Conservation (phyloP, 2,329 filamentous ascomycete genomes). For the Hyphodiscus sp. region DNA sequence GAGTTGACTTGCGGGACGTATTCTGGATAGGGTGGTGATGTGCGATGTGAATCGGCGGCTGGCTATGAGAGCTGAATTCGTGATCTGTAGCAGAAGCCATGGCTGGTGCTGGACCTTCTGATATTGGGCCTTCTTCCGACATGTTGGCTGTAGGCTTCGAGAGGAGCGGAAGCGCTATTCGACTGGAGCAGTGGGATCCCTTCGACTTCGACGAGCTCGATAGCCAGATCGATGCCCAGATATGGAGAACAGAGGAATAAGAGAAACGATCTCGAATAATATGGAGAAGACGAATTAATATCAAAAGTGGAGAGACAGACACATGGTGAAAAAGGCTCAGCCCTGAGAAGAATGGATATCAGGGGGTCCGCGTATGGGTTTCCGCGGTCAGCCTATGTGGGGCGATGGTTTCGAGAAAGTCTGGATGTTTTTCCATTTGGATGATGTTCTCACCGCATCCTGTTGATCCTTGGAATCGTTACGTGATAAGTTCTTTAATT, state of each 20-base stretch:
- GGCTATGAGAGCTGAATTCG: neutral
- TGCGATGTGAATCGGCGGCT: neutral
- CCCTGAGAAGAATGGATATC: neutral
- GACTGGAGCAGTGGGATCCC: neutral
- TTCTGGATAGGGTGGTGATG: neutral
- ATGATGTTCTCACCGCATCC: neutral
- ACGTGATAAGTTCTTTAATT: neutral
- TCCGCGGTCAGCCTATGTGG: neutral
- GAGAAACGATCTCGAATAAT: neutral
- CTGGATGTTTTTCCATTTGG: neutral
- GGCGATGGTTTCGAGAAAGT: neutral
- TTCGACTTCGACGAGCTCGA: neutral
- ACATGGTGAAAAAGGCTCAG: neutral
- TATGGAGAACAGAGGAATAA: neutral
- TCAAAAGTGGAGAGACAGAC: neutral
- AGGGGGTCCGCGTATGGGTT: neutral
- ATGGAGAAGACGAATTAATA: neutral
- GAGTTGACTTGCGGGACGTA: constrained; percentile 11
- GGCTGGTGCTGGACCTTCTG: neutral
- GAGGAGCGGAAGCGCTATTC: neutral
- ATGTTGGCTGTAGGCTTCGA: neutral
- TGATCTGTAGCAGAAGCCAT: neutral
- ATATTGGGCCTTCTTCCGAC: neutral
- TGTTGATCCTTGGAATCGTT: neutral
- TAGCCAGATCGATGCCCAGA: neutral